A percentile compares a stretch with the other conserved stretches of the same genome.
Evolutionary conservation across 2,329 filamentous ascomycete genomes (phyloP).

Genomic region (Xylariaceae sp.): DNA sequence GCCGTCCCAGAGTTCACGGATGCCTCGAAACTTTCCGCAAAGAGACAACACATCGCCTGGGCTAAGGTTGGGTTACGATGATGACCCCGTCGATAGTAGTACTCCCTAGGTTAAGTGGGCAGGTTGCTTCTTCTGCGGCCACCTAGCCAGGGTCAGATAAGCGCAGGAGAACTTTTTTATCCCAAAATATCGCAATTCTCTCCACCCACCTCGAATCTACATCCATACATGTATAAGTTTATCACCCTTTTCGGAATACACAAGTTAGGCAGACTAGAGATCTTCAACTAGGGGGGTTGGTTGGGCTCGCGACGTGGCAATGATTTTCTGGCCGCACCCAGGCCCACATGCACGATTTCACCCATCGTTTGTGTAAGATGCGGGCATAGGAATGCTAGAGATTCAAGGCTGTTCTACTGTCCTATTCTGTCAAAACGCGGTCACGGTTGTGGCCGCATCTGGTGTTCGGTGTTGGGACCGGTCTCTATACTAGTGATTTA

Average conservation of each 20-base stretch:
- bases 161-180: slow-evolving; percentile 20
- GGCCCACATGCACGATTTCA: slow-evolving; percentile 37
- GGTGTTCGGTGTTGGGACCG: slow-evolving; percentile 15
- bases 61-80: slow-evolving; percentile 26
- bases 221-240: slow-evolving; percentile 22
- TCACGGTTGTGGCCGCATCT: slow-evolving; percentile 23
- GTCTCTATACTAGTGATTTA: slow-evolving; percentile 16
- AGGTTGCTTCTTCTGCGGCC: slow-evolving; percentile 28
- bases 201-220: slow-evolving; percentile 27
- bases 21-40: slow-evolving; percentile 16
- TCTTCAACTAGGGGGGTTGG: slow-evolving; percentile 28
- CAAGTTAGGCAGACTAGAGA: slow-evolving; percentile 31
- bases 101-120: slow-evolving; percentile 20
- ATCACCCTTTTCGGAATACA: slow-evolving; percentile 27
- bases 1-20: slow-evolving; percentile 24
- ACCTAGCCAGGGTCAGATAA: slow-evolving; percentile 28
- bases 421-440: slow-evolving; percentile 18
- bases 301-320: slow-evolving; percentile 38
- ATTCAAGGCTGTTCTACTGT: slow-evolving; percentile 20
- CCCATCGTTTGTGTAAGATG: slow-evolving; percentile 28
- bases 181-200: slow-evolving; percentile 29
- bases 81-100: slow-evolving; percentile 20
- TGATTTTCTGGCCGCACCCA: slow-evolving; percentile 33
- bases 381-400: slow-evolving; percentile 16
- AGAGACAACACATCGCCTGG: slow-evolving; percentile 28